phyloP scores from a whole-genome alignment of 257 asterid genomes.

The Vinca minor region DNA sequence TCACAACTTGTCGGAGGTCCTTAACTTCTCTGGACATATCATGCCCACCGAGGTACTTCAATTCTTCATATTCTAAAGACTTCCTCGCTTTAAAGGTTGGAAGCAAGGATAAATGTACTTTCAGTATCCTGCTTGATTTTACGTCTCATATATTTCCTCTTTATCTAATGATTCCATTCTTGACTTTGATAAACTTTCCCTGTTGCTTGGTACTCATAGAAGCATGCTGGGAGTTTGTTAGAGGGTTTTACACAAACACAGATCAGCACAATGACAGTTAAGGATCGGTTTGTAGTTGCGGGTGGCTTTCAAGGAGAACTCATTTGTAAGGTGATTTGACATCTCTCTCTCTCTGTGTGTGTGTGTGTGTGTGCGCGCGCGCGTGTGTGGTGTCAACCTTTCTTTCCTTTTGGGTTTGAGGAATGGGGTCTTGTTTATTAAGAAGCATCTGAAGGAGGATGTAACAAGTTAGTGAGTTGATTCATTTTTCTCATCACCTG shows the following conservation, averaged over 20 bases:
- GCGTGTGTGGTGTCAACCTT: too few species aligned
- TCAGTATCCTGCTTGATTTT: too few species aligned
- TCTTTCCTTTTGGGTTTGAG: neutral
- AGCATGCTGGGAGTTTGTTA: slow-evolving; percentile 50
- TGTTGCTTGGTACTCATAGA: slow-evolving; percentile 34
- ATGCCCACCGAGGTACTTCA: slow-evolving; percentile 56
- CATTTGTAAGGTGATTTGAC: slow-evolving; percentile 63
- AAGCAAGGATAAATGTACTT: neutral
- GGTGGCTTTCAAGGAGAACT: slow-evolving; percentile 83
- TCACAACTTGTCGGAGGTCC: slow-evolving; percentile 58
- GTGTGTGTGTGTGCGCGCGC: too few species aligned
- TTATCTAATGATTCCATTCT: neutral
- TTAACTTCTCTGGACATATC: slow-evolving; percentile 56
- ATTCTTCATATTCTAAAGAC: neutral
- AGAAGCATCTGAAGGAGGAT: neutral
- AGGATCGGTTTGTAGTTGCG: slow-evolving; percentile 52
- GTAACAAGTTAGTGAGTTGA: neutral
- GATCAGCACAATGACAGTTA: slow-evolving; percentile 65
- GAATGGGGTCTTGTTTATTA: neutral
- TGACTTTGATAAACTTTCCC: slow-evolving; percentile 3
- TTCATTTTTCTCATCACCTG: neutral
- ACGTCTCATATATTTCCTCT: neutral
- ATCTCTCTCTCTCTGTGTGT: neutral
- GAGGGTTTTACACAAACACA: slow-evolving; percentile 67
- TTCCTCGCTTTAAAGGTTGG: neutral